These are phyloP conservation scores for Hirsutella rhossiliensis DNA, from an alignment of 2,329 filamentous ascomycete genomes.

Conservation along the genomic window DNA sequence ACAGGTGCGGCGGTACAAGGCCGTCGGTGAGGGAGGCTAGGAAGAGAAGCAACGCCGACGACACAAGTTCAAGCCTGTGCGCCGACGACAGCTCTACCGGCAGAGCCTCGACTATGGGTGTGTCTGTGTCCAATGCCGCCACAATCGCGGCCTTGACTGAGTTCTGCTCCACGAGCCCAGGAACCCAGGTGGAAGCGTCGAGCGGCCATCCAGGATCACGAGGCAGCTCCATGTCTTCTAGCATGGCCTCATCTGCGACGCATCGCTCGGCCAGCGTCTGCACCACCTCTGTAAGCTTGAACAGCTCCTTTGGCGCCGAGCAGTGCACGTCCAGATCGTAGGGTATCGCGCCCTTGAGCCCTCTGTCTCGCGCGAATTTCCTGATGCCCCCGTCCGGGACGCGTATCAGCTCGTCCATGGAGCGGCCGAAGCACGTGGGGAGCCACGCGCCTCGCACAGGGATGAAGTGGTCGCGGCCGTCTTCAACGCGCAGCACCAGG, in stretches of 20 bases:
- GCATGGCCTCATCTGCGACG: conserved; percentile 49
- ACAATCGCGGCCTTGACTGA: conserved; percentile 27
- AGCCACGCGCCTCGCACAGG: conserved; percentile 69
- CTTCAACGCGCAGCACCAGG: conserved; percentile 69
- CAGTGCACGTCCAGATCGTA: conserved; percentile 51
- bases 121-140: conserved; percentile 63
- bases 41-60: conserved; percentile 62
- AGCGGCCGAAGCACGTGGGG: conserved; percentile 71
- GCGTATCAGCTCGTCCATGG: conserved; percentile 76
- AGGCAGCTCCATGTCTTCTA: conserved; percentile 40
- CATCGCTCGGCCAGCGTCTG: conserved; percentile 43
- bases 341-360: conserved; percentile 36
- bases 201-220: conserved; percentile 50
- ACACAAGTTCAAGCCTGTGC: conserved; percentile 62
- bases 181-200: conserved; percentile 26
- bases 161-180: conserved; percentile 11
- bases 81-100: conserved; percentile 49
- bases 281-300: conserved; percentile 75
- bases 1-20: conserved; percentile 58
- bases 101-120: conserved; percentile 48
- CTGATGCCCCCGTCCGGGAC: conserved; percentile 74
- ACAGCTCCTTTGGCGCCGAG: conserved; percentile 80
- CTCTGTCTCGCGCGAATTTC: conserved; percentile 26
- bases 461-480: conserved; percentile 86
- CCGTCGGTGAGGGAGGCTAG: conserved; percentile 66